These are phyloP conservation scores for Haematococcus sp. DNA, from an alignment of 139 green algal species.

Conservation along the genomic window DNA sequence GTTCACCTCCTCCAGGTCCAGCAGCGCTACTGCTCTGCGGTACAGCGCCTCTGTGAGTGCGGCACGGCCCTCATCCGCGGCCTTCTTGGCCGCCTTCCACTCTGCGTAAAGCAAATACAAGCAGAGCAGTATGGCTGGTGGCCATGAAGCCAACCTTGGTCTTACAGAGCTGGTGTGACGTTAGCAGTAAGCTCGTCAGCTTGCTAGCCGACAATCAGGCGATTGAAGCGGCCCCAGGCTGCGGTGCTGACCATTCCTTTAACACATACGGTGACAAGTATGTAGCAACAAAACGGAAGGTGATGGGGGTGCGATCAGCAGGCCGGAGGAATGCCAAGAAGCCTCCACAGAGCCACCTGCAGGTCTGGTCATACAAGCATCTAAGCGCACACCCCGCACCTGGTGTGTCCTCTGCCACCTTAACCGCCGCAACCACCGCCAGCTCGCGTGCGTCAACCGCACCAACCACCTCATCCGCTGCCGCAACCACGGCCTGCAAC, in stretches of 20 bases:
- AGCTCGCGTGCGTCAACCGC: conserved; percentile 61
- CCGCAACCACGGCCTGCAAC: conserved; percentile 32
- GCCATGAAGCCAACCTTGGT: not conserved
- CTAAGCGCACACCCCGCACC: conserved; percentile 20
- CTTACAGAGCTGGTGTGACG: not conserved
- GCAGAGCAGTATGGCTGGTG: no score
- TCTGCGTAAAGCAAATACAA: no score
- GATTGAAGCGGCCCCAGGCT: no score
- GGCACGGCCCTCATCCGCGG: conserved; percentile 54
- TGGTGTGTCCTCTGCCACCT: conserved; percentile 54
- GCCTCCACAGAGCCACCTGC: no score
- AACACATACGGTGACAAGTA: no score
- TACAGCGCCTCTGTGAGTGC: conserved; percentile 71
- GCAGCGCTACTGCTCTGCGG: conserved; percentile 44
- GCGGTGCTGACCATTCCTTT: no score
- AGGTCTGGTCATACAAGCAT: no score
- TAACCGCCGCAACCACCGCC: conserved; percentile 49
- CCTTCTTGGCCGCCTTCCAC: conserved; percentile 35
- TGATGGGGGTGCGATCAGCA: no score
- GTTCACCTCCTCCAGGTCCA: conserved; percentile 43
- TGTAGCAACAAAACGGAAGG: no score
- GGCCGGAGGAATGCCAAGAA: no score
- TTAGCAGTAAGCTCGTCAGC: conserved; percentile 21
- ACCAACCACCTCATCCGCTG: conserved; percentile 41
- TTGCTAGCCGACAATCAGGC: not conserved